phyloP scores from a whole-genome alignment of 805 yeast genomes.

The Ogataea populi-albae region DNA sequence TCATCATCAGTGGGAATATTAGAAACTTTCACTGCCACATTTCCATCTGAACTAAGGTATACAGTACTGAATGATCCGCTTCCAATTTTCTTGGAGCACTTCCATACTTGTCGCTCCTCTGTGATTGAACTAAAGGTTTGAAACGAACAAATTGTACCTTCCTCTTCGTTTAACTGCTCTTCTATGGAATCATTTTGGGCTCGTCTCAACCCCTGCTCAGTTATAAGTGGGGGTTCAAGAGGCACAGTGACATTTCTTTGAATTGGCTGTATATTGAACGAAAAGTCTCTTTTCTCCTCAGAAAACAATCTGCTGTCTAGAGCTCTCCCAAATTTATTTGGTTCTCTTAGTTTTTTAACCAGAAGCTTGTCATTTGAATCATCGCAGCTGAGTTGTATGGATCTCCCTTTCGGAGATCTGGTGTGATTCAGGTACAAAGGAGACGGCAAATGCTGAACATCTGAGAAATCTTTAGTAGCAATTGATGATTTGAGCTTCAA shows the following conservation, averaged over 20 bases:
- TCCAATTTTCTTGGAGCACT: conserved; percentile 48
- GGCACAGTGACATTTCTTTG: conserved; percentile 32
- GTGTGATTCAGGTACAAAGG: conserved; percentile 15
- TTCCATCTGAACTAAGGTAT: conserved; percentile 37
- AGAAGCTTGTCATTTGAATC: not conserved
- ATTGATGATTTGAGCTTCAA: no score
- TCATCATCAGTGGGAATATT: conserved; percentile 35
- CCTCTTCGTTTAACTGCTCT: conserved; percentile 9
- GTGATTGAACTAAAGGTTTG: conserved; percentile 13
- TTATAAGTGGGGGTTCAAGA: conserved; percentile 15
- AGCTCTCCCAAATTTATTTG: not conserved
- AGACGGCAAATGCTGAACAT: conserved; percentile 25
- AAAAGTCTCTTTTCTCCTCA: conserved; percentile 18
- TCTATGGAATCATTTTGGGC: conserved; percentile 11
- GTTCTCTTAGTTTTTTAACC: conserved; percentile 8
- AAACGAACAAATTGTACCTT: conserved; percentile 7
- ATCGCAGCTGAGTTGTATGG: not conserved
- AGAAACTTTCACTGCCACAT: conserved; percentile 71
- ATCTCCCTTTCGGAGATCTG: not conserved
- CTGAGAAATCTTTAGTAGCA: not conserved
- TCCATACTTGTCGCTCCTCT: conserved; percentile 31
- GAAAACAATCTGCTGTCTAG: conserved; percentile 12
- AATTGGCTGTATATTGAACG: conserved; percentile 26
- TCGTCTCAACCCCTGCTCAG: conserved; percentile 14
- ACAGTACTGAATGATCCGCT: conserved; percentile 70